These are phyloP conservation scores for Aristolochia contorta DNA, from an alignment of 164 flowering plant genomes.

Conservation along the genomic window DNA sequence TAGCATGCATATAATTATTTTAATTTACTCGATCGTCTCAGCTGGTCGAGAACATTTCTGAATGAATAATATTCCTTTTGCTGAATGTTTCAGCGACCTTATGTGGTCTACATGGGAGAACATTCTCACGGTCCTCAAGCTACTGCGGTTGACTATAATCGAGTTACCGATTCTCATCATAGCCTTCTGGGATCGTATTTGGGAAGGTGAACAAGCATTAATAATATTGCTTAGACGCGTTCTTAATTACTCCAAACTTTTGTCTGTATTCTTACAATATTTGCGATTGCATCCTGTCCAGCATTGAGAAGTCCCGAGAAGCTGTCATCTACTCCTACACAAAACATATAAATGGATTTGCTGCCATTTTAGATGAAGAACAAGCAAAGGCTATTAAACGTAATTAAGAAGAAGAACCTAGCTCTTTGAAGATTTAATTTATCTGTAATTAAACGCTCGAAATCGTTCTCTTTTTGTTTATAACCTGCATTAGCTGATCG, in stretches of 20 bases:
- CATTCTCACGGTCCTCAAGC: conserved; percentile 25
- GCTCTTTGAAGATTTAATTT: too few species aligned
- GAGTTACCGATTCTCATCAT: conserved; percentile 28
- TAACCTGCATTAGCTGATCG: too few species aligned
- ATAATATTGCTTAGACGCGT: too few species aligned
- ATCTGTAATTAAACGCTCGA: too few species aligned
- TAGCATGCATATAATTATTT: too few species aligned
- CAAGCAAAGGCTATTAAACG: conserved; percentile 43
- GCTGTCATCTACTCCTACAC: conserved; percentile 48
- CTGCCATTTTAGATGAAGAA: conserved; percentile 50
- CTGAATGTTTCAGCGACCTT: conserved; percentile 18
- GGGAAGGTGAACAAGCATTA: conserved; percentile 39
- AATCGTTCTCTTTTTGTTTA: too few species aligned
- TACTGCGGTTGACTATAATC: conserved; percentile 16
- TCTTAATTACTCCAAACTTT: not conserved
- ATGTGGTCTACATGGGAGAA: conserved; percentile 46
- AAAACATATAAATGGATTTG: conserved; percentile 50
- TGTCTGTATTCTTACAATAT: not conserved
- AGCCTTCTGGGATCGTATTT: conserved; percentile 32
- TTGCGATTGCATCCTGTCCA: not conserved
- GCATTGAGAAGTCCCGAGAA: conserved; percentile 31
- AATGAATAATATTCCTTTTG: not conserved
- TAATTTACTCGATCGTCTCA: too few species aligned
- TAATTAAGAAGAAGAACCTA: too few species aligned
- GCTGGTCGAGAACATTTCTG: not conserved